These are phyloP conservation scores for Cardiospermum halicacabum DNA, from an alignment of 345 rosid species.

Conservation along the genomic window DNA sequence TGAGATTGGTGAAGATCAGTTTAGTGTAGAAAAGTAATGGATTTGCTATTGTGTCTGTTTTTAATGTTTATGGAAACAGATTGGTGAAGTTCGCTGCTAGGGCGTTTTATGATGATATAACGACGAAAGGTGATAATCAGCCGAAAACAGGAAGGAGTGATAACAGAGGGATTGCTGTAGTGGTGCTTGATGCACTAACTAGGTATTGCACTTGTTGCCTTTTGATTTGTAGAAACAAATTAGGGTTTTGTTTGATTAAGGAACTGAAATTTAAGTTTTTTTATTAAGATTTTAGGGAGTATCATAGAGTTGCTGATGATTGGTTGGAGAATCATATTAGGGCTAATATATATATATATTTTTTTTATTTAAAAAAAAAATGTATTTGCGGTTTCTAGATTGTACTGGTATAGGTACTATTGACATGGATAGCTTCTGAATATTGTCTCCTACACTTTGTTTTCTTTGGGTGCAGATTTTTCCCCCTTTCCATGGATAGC, in stretches of 20 bases:
- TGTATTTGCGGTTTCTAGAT: background rate
- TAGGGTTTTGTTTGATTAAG: background rate
- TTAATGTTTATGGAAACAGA: constrained; percentile 26
- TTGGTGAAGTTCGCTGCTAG: constrained; percentile 74
- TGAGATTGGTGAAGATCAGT: too few species aligned
- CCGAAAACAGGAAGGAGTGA: constrained; percentile 68
- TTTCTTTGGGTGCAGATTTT: background rate
- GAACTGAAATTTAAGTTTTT: background rate
- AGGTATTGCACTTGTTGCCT: constrained; percentile 26
- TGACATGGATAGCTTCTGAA: background rate
- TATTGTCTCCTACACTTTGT: background rate
- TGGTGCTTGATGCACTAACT: constrained; percentile 79
- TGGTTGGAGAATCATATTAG: background rate
- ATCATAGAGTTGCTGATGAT: background rate
- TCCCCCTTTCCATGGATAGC: background rate
- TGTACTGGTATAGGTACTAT: background rate
- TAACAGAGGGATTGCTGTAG: constrained; percentile 74
- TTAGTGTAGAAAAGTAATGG: background rate
- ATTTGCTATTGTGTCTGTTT: background rate
- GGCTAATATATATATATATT: too few species aligned
- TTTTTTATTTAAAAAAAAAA: too few species aligned
- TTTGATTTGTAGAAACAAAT: background rate
- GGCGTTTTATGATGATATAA: constrained; percentile 73
- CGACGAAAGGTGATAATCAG: constrained; percentile 67
- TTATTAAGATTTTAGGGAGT: background rate